Conservation (phyloP, 441 rosid species). For the Gossypium gossypioides region DNA sequence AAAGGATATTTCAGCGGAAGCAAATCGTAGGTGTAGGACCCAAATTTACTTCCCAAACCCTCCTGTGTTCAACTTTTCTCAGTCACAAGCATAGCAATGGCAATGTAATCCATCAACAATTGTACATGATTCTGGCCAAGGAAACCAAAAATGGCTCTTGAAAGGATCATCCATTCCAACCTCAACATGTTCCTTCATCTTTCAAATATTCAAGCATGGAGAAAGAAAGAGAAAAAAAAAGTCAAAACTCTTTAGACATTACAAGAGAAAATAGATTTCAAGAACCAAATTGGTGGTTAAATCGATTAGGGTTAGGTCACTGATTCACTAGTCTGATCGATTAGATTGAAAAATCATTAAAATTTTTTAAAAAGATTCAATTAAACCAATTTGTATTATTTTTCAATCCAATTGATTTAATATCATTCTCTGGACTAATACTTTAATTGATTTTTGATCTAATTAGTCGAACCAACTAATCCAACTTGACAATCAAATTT, state of each 20-base stretch:
- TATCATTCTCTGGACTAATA: too few relatives aligned
- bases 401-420: too few relatives aligned
- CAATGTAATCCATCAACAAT: neutral
- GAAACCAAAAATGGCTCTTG: neutral
- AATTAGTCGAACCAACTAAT: too few relatives aligned
- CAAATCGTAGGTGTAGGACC: neutral
- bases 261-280: too few relatives aligned
- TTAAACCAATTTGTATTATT: too few relatives aligned
- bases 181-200: neutral
- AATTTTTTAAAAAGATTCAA: too few relatives aligned
- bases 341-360: too few relatives aligned
- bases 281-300: too few relatives aligned
- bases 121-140: neutral
- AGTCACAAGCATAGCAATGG: slow-evolving; percentile 2
- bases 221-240: neutral
- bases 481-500: too few relatives aligned
- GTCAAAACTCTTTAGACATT: neutral
- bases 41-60: neutral
- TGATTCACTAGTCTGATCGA: too few relatives aligned
- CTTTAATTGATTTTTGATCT: too few relatives aligned
- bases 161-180: slow-evolving; percentile 9
- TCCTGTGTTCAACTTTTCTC: neutral
- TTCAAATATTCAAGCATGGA: slow-evolving; percentile 7
- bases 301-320: too few relatives aligned
- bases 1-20: neutral